phyloP scores from a whole-genome alignment of 2,329 filamentous ascomycete species.

The Colletotrichum trifolii region DNA sequence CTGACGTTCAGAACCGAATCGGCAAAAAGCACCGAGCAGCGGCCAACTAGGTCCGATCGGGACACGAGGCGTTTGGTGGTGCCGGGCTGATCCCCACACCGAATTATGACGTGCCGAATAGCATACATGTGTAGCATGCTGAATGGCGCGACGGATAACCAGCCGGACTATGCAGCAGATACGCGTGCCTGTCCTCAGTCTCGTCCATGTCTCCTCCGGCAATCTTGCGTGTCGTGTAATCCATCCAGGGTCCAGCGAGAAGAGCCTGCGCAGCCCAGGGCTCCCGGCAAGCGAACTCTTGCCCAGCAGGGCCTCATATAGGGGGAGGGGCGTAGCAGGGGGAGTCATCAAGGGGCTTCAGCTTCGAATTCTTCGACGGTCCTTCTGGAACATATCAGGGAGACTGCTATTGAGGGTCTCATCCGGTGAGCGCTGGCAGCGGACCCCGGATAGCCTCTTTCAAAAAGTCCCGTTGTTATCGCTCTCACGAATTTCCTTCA shows the following conservation, averaged over 20 bases:
- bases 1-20: no score
- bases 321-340: slow-evolving; percentile 34
- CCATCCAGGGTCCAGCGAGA: slow-evolving; percentile 32
- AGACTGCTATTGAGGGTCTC: slow-evolving; percentile 7
- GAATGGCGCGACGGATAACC: slow-evolving; percentile 16
- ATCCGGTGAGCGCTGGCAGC: slow-evolving; percentile 21
- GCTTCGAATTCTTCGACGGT: slow-evolving; percentile 25
- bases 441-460: slow-evolving; percentile 28
- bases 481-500: slow-evolving; percentile 22
- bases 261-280: slow-evolving; percentile 25
- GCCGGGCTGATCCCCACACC: slow-evolving; percentile 16
- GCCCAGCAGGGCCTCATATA: slow-evolving; percentile 32
- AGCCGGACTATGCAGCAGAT: slow-evolving; percentile 18
- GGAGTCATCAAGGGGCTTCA: slow-evolving; percentile 17
- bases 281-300: slow-evolving; percentile 30
- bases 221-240: slow-evolving; percentile 30
- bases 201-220: slow-evolving; percentile 28
- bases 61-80: slow-evolving; percentile 2
- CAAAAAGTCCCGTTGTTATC: slow-evolving; percentile 13
- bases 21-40: no score
- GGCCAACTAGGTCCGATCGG: no score
- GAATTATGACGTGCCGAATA: slow-evolving; percentile 10
- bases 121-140: no score
- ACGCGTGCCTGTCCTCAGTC: slow-evolving; percentile 20
- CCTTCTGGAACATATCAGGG: slow-evolving; percentile 32